phyloP scores from a whole-genome alignment of 148 eudicot species.

The Rhododendron henanense region DNA sequence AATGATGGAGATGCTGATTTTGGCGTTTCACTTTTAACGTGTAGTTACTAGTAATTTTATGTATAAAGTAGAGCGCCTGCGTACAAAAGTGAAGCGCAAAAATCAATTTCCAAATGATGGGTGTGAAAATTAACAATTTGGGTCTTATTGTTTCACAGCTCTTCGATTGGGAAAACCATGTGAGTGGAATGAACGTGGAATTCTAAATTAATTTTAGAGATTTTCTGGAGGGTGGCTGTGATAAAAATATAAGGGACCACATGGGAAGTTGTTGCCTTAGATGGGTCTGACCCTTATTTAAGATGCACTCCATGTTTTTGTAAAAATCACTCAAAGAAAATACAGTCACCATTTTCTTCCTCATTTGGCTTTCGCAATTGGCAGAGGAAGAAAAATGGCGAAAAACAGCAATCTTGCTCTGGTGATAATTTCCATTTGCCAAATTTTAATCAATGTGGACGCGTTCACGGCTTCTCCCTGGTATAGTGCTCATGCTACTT shows the following conservation, averaged over 20 bases:
- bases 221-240: conserved; percentile 4
- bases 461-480: conserved; percentile 56
- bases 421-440: conserved; percentile 22
- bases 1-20: neutral
- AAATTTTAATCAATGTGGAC: conserved; percentile 20
- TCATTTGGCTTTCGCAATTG: neutral
- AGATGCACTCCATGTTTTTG: neutral
- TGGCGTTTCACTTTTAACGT: no score
- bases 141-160: neutral
- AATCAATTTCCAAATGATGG: no score
- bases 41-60: no score
- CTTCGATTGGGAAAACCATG: neutral
- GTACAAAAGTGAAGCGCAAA: no score
- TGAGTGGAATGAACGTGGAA: neutral
- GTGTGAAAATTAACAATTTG: neutral
- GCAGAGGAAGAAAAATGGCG: conserved; percentile 19
- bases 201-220: conserved; percentile 1
- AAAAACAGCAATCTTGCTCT: conserved; percentile 15
- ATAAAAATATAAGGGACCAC: conserved; percentile 16
- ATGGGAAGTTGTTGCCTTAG: conserved; percentile 41
- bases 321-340: conserved; percentile 10
- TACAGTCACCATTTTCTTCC: neutral
- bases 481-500: conserved; percentile 61
- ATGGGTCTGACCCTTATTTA: conserved; percentile 16
- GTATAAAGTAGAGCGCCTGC: no score